Percentiles rank a stretch among this genome's conserved stretches.
phyloP scores from a whole-genome alignment of 345 rosid species.

The Salix udensis region DNA sequence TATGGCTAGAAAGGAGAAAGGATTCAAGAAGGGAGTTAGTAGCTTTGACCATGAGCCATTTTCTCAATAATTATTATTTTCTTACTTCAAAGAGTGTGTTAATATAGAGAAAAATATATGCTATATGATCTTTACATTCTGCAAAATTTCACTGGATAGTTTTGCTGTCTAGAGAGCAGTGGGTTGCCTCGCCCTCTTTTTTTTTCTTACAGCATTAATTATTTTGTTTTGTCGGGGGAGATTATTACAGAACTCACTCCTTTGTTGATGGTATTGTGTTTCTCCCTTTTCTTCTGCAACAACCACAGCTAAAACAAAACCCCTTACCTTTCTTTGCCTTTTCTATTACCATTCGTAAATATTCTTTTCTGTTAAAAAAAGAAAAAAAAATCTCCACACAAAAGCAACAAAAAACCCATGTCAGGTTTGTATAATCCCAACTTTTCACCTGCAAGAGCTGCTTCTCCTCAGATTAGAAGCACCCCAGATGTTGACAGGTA shows the following conservation, averaged over 20 bases:
- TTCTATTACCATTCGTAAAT: neutral
- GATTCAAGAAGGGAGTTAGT: no score
- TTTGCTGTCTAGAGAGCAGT: neutral
- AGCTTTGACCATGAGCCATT: no score
- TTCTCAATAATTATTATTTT: no score
- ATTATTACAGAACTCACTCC: slow-evolving; percentile 16
- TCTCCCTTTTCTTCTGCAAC: slow-evolving; percentile 39
- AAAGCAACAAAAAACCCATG: slow-evolving; percentile 42
- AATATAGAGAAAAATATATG: neutral
- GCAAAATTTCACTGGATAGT: slow-evolving; percentile 24
- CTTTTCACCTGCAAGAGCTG: slow-evolving; percentile 95
- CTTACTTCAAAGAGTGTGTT: neutral
- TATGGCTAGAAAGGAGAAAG: no score
- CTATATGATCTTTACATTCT: neutral
- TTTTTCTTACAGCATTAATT: neutral
- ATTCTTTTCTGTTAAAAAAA: slow-evolving; percentile 21
- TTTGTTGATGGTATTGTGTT: slow-evolving; percentile 39
- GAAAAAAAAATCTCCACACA: slow-evolving; percentile 2
- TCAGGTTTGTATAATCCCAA: slow-evolving; percentile 92
- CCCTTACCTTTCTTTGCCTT: slow-evolving; percentile 6
- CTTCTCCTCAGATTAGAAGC: slow-evolving; percentile 95
- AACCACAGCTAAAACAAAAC: slow-evolving; percentile 35
- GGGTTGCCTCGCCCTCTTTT: neutral
- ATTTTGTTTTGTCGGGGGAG: slow-evolving; percentile 1
- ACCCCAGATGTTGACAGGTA: slow-evolving; percentile 85